A percentile compares a stretch with the other conserved stretches of the same genome.
phyloP scores from a whole-genome alignment of 2,329 filamentous ascomycete genomes.

The Teratosphaeria gauchensis region DNA sequence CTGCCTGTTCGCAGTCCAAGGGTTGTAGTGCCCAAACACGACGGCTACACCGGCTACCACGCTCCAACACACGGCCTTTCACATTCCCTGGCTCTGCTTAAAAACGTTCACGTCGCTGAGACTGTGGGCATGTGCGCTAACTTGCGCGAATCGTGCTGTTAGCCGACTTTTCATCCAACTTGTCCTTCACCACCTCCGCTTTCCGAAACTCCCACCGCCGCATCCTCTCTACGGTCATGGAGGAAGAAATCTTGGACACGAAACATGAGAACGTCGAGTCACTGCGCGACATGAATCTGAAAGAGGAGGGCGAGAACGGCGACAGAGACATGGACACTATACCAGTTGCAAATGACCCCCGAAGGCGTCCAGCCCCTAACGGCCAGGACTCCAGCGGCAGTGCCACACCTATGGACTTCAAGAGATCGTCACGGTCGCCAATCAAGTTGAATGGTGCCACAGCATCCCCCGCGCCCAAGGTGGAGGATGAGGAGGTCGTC shows the following conservation, averaged over 20 bases:
- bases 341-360: constrained; percentile 11
- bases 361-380: constrained; percentile 10
- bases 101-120: background rate
- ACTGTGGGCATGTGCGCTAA: background rate
- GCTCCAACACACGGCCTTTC: background rate
- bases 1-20: background rate
- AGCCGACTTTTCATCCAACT: background rate
- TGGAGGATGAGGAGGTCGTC: constrained; percentile 44
- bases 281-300: constrained; percentile 37
- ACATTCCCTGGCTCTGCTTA: background rate
- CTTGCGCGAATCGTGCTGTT: background rate
- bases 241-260: constrained; percentile 26
- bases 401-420: constrained; percentile 12
- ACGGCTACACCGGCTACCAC: background rate
- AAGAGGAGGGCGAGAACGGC: constrained; percentile 26
- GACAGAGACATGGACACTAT: constrained; percentile 21
- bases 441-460: constrained; percentile 9
- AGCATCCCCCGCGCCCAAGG: constrained; percentile 27
- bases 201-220: background rate
- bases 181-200: background rate
- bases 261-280: constrained; percentile 32
- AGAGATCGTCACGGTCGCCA: constrained; percentile 18
- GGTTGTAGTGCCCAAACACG: background rate
- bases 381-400: constrained; percentile 2
- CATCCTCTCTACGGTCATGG: constrained; percentile 24